These are phyloP conservation scores for Lipomyces japonicus DNA, from an alignment of 805 yeast genomes.

Conservation along the genomic window DNA sequence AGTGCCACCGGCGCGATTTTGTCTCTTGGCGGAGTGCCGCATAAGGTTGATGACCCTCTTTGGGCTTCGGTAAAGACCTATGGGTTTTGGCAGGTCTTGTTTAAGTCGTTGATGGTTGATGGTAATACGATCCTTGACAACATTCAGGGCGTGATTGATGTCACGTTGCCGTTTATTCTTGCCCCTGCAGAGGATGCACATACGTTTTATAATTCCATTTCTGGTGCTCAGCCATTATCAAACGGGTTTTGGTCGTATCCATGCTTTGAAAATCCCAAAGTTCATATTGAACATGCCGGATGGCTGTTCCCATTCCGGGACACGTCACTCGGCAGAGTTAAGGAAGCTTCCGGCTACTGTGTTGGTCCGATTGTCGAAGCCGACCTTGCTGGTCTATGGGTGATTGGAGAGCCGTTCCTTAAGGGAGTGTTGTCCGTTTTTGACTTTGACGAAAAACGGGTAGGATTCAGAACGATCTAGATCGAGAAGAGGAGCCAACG, in stretches of 20 bases:
- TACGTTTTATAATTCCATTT: conserved; percentile 20
- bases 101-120: conserved; percentile 22
- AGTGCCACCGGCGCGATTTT: conserved; percentile 7
- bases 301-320: conserved; percentile 27
- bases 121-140: conserved; percentile 25
- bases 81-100: conserved; percentile 28
- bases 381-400: conserved; percentile 26
- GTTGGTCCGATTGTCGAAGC: conserved; percentile 28
- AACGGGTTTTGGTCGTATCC: conserved; percentile 28
- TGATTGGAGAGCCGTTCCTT: conserved; percentile 26
- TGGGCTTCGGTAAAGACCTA: conserved; percentile 25
- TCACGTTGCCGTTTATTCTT: conserved; percentile 20
- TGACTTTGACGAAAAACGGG: conserved; percentile 18
- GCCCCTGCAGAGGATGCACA: conserved; percentile 29
- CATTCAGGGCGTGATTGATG: conserved; percentile 26
- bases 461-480: conserved; percentile 17
- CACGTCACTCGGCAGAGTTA: conserved; percentile 21
- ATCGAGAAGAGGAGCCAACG: too few relatives aligned
- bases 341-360: conserved; percentile 27
- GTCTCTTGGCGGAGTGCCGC: conserved; percentile 21
- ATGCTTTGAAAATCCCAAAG: conserved; percentile 24
- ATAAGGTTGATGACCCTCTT: conserved; percentile 24
- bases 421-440: conserved; percentile 21
- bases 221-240: conserved; percentile 27
- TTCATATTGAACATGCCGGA: conserved; percentile 27